Percentiles rank a stretch among this genome's conserved stretches.
Evolutionary conservation across 2,329 filamentous ascomycete species (phyloP).

Genomic region (Sporothrix schenckii): DNA sequence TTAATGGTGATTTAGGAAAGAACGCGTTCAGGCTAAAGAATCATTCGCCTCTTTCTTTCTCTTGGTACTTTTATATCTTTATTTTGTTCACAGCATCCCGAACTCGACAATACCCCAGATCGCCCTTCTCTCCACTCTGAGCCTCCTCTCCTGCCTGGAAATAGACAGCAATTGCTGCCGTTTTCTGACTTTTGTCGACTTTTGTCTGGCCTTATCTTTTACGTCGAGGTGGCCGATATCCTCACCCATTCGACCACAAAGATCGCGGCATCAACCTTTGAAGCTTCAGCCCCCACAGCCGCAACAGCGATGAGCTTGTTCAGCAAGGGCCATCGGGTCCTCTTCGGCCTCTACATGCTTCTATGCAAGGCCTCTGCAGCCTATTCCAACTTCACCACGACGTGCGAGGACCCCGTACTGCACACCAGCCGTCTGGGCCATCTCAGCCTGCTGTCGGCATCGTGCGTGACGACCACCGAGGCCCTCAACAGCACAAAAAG

Average conservation of each 20-base stretch:
- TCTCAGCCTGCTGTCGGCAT: conserved; percentile 24
- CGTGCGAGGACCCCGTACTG: conserved; percentile 24
- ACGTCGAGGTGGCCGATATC: background rate
- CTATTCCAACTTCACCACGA: conserved; percentile 27
- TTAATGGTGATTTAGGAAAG: background rate
- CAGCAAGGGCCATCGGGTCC: background rate
- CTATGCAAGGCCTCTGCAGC: background rate
- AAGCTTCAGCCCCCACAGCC: background rate
- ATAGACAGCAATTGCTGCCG: background rate
- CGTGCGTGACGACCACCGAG: background rate
- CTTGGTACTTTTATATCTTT: background rate
- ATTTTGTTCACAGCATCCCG: conserved; percentile 10
- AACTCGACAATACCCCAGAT: background rate
- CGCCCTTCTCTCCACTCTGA: background rate
- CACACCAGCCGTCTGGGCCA: background rate
- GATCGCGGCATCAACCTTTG: background rate
- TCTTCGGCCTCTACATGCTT: background rate
- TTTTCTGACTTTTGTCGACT: background rate
- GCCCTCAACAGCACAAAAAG: background rate
- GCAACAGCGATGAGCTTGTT: background rate
- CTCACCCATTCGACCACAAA: background rate
- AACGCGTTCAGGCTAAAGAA: conserved; percentile 11
- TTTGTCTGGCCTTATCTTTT: background rate
- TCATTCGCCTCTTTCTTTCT: background rate
- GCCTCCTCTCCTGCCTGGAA: background rate